phyloP scores from a whole-genome alignment of 805 yeast genomes.

The Yamadazyma nakazawae region DNA sequence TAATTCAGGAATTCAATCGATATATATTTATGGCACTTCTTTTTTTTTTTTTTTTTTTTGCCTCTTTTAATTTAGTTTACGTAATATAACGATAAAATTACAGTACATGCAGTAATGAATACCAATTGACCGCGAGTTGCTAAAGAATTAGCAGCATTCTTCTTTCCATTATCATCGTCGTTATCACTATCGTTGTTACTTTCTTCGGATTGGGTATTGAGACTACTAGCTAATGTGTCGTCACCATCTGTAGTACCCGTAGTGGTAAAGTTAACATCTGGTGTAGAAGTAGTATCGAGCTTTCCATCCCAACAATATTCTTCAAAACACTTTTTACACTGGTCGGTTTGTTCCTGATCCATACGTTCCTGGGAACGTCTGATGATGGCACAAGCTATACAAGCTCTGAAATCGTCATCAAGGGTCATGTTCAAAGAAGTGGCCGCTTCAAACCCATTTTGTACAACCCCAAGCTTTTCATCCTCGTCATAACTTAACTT shows the following conservation, averaged over 20 bases:
- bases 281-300: conserved; percentile 8
- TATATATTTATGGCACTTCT: neutral
- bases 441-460: conserved; percentile 72
- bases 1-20: neutral
- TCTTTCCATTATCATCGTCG: conserved; percentile 9
- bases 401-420: conserved; percentile 65
- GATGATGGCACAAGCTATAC: conserved; percentile 80
- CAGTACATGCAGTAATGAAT: neutral
- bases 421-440: conserved; percentile 64
- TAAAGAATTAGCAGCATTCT: conserved; percentile 2
- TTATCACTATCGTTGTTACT: conserved; percentile 4
- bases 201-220: neutral
- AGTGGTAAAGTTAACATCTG: conserved; percentile 12
- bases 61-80: neutral
- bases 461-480: conserved; percentile 57
- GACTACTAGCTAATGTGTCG: neutral
- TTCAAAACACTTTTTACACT: conserved; percentile 68
- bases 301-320: conserved; percentile 76
- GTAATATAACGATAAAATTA: conserved; percentile 1
- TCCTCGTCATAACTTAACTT: conserved; percentile 57
- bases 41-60: neutral
- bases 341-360: conserved; percentile 56
- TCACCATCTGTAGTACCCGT: conserved; percentile 13
- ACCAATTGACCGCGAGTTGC: neutral
- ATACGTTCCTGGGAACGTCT: conserved; percentile 74